Evolutionary conservation across 495 filamentous ascomycete species (phyloP), one percentile per base, ranked within the genome.

Genomic region (Penicillium robsamsonii): DNA sequence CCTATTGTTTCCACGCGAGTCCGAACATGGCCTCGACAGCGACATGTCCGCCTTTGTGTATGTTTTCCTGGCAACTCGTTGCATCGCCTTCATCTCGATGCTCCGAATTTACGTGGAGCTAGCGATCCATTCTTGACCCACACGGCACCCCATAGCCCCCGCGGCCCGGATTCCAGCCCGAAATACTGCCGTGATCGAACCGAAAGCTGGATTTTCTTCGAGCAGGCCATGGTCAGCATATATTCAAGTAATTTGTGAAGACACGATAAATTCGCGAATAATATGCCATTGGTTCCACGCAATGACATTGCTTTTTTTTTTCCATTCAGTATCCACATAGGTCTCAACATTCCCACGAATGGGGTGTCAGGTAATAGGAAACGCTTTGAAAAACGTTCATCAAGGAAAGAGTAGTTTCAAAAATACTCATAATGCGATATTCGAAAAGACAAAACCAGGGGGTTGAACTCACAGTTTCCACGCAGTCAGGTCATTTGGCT

Each of bases 361-460:
- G 51, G 51, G 42, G 30, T 53, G 51, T 53, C 51, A 53, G 51
- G 35, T 54, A 54, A 46, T 54, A 54, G 51, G 51, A 54, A 54
- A 46, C 51, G 51, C 42, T 54, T 46, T 17, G 41, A 53, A 53
- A 45, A 20, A 54, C 41, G 42, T 35, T 44, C 51, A 54, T 54
- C 51, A 54, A 27, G 31, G 42, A 54, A 54, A 35, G 8, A 1
- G 30, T 31, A 22, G 5, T 1, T 42, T 12, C 10, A n/a, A 50
- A 20, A 3, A n/a, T 35, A n/a, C 29, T 41, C 25, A n/a, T 37
- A 22, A 42, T 1, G n/a, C 6, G 6, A 27, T 18, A 15, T 18
- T n/a, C 15, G 22, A 37, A 30, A 20, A 5, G 9, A 38, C 15
- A 46, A 20, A 46, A 8, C 15, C 3, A 15, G 5, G 18, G 20